Conservation (phyloP, 1,139 yeast genomes). For the Geotrichum candidum region DNA sequence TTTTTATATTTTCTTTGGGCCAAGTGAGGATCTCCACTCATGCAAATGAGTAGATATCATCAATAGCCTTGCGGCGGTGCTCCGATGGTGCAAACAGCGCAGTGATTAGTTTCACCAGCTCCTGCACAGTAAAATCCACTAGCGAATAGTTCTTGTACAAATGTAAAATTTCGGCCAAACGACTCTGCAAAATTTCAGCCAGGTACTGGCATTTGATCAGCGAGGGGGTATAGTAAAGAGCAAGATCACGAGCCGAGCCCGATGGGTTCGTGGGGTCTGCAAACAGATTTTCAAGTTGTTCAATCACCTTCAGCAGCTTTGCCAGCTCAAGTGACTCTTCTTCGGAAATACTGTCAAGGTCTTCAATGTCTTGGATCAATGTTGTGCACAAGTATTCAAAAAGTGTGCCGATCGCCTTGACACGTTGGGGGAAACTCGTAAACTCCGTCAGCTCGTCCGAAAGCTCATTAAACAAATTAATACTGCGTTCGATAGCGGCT, state of each 20-base stretch:
- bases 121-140: constrained; percentile 62
- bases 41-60: constrained; percentile 42
- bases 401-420: constrained; percentile 28
- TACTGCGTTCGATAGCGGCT: constrained; percentile 23
- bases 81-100: constrained; percentile 70
- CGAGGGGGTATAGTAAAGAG: constrained; percentile 34
- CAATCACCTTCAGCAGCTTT: constrained; percentile 24
- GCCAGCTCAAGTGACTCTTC: constrained; percentile 32
- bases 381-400: constrained; percentile 29
- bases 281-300: constrained; percentile 26
- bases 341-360: constrained; percentile 32
- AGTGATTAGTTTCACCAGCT: constrained; percentile 53
- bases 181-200: constrained; percentile 33
- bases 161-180: constrained; percentile 63
- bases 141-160: constrained; percentile 68
- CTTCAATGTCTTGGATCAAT: constrained; percentile 26
- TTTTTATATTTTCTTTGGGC: neutral
- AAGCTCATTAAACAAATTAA: constrained; percentile 20
- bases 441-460: constrained; percentile 23
- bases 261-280: constrained; percentile 14
- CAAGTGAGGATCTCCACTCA: neutral
- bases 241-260: constrained; percentile 13
- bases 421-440: constrained; percentile 25
- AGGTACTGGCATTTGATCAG: constrained; percentile 38
- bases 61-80: constrained; percentile 52